Evolutionary conservation across 2,329 filamentous ascomycete species (phyloP), one percentile per base, ranked within the genome.

Genomic region (Botryosphaeria agaves): DNA sequence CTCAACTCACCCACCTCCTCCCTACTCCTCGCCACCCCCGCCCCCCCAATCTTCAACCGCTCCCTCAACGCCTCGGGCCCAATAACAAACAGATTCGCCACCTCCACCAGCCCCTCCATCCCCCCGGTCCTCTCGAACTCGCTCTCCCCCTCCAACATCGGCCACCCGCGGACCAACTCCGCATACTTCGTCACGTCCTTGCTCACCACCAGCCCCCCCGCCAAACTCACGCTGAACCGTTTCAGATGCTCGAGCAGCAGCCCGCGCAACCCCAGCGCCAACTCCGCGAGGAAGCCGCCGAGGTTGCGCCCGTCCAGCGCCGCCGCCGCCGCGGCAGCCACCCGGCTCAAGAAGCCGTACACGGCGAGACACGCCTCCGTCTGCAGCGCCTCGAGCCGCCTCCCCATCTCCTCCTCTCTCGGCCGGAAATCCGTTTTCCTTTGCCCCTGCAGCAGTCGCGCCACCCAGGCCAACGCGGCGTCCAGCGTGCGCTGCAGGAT

Each of bases 181-280:
- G 81, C 79, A 52, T 98, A 98, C 48, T 83, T 84, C 20, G 83
- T 82, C 51, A 95, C 85, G 49, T 98, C 89, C 57, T 95, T 92
- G 20, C 79, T 87, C 16, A 95, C 82, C 70, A 94, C 89, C 28
- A 98, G 69, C 2, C 84, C 89, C 36, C 89, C 89, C 0, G 87
- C 85, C 24, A 85, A 82, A 42, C 84, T 93, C 40, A 98, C 83
- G 36, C 77, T 73, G 58, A 92, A 98, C 46, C 82, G 84, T 47
- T 92, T 89, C 57, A 95, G 82, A 55, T 98, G 89, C 37, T 89
- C 81, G 38, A 98, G 74, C 4, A 98, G 67, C 7, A 91, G 68
- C 29, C 67, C 60, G 40, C 85, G 75, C 20, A 93, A 64, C 7
- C 77, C 76, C 9, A 85, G 60, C 1, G 82, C 85, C 14, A 95